phyloP scores from a whole-genome alignment of 2,329 filamentous ascomycete genomes.

The Alternaria novae-zelandiae region DNA sequence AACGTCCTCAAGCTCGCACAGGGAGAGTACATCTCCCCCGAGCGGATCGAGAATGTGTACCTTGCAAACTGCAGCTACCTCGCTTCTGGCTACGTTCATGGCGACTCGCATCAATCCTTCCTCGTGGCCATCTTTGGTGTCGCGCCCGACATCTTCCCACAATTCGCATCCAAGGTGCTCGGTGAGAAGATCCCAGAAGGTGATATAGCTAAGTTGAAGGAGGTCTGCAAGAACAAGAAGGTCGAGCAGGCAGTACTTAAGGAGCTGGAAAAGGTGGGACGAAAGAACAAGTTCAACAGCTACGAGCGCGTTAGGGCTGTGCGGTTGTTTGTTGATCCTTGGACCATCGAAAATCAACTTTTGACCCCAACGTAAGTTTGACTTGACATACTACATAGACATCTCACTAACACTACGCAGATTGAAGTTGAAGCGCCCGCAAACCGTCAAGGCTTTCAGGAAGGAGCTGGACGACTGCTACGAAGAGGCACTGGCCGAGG shows the following conservation, averaged over 20 bases:
- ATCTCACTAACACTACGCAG: conserved; percentile 49
- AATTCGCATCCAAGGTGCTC: conserved; percentile 78
- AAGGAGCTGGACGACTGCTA: conserved; percentile 66
- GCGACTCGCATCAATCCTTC: conserved; percentile 80
- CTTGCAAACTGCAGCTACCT: conserved; percentile 80
- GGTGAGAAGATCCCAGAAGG: conserved; percentile 68
- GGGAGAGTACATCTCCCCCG: conserved; percentile 97
- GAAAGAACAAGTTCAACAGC: conserved; percentile 86
- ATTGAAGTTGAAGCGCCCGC: conserved; percentile 74
- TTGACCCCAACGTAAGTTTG: conserved; percentile 81
- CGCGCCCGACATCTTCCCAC: conserved; percentile 81
- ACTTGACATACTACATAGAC: not conserved
- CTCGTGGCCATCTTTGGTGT: conserved; percentile 89
- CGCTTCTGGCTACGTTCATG: conserved; percentile 85
- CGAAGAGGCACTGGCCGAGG: conserved; percentile 57
- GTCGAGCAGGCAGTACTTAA: conserved; percentile 78
- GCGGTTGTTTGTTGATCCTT: conserved; percentile 82
- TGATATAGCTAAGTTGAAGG: conserved; percentile 71
- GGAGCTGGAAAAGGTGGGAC: conserved; percentile 78
- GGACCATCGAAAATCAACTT: conserved; percentile 90
- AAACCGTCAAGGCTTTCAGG: conserved; percentile 68
- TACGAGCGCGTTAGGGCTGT: conserved; percentile 83
- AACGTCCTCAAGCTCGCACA: conserved; percentile 98
- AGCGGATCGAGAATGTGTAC: conserved; percentile 95
- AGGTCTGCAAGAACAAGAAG: conserved; percentile 70